phyloP scores from a whole-genome alignment of 352 stramenopile species.

The Globisporangium cylindrosporum region DNA sequence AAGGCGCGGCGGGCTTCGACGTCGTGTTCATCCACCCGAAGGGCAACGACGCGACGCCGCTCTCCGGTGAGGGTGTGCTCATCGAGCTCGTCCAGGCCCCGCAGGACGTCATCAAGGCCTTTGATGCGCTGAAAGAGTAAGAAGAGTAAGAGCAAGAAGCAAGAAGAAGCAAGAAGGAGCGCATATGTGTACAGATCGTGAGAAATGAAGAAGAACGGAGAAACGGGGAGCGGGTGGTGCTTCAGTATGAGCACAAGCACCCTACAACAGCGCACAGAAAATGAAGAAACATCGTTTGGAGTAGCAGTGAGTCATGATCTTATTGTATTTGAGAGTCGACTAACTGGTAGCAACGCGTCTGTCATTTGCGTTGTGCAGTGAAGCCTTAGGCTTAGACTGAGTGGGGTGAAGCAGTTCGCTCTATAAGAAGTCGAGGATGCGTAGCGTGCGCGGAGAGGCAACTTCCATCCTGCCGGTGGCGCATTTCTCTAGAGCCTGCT shows the following conservation, averaged over 20 bases:
- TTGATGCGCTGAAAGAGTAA: slow-evolving; percentile 44
- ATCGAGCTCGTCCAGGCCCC: slow-evolving; percentile 98
- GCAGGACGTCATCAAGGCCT: slow-evolving; percentile 87
- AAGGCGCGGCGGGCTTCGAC: slow-evolving; percentile 95
- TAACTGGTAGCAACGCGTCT: background rate
- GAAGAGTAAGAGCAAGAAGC: background rate
- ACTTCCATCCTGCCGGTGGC: too few species aligned
- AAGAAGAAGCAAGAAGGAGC: background rate
- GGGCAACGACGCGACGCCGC: slow-evolving; percentile 90
- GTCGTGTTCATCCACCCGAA: slow-evolving; percentile 99
- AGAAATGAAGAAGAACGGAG: background rate
- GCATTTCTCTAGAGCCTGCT: too few species aligned
- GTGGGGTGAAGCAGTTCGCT: background rate
- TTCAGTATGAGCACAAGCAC: background rate
- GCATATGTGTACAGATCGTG: background rate
- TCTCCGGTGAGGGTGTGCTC: slow-evolving; percentile 93
- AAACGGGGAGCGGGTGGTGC: background rate
- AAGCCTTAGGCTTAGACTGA: background rate
- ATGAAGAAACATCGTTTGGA: background rate
- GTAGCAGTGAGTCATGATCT: background rate
- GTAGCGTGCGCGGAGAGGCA: too few species aligned
- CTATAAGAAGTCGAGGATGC: too few species aligned
- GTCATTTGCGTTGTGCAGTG: background rate
- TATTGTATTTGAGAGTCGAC: background rate
- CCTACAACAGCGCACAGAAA: background rate